Percentiles rank a stretch among this genome's conserved stretches.
phyloP scores from a whole-genome alignment of 371 early-diverging fungal genomes.

The Cokeromyces recurvatus region DNA sequence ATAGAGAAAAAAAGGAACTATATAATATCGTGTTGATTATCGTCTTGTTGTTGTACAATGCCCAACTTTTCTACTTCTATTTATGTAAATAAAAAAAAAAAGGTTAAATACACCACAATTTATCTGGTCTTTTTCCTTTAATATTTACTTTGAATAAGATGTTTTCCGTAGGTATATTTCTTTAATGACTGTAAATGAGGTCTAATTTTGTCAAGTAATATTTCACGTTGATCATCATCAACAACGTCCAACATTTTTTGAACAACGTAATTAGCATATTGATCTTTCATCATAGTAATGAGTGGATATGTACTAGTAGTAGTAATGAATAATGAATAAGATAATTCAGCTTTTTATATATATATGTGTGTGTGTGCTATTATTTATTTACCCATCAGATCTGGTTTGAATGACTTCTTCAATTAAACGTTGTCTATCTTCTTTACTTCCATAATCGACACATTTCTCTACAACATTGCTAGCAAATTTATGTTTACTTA shows the following conservation, averaged over 20 bases:
- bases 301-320: conserved; percentile 76
- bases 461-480: conserved; percentile 99
- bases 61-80: conserved; percentile 38
- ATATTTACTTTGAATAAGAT: conserved; percentile 75
- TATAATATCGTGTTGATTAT: background rate
- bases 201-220: conserved; percentile 78
- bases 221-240: conserved; percentile 79
- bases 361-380: background rate
- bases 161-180: conserved; percentile 96
- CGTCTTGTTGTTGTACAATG: conserved; percentile 1
- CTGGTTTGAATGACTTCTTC: conserved; percentile 77
- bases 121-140: background rate
- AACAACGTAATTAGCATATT: conserved; percentile 99
- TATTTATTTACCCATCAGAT: conserved; percentile 69
- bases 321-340: no score
- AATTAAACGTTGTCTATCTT: conserved; percentile 74
- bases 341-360: background rate
- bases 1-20: background rate
- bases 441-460: conserved; percentile 72
- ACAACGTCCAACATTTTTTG: conserved; percentile 98
- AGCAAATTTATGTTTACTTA: conserved; percentile 92
- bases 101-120: no score
- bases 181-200: conserved; percentile 84
- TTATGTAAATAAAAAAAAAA: no score
- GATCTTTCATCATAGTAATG: conserved; percentile 96